Evolutionary conservation across 2,329 filamentous ascomycete species (phyloP), one percentile per base, ranked within the genome.

Genomic region (Cercospora zeae-maydis): DNA sequence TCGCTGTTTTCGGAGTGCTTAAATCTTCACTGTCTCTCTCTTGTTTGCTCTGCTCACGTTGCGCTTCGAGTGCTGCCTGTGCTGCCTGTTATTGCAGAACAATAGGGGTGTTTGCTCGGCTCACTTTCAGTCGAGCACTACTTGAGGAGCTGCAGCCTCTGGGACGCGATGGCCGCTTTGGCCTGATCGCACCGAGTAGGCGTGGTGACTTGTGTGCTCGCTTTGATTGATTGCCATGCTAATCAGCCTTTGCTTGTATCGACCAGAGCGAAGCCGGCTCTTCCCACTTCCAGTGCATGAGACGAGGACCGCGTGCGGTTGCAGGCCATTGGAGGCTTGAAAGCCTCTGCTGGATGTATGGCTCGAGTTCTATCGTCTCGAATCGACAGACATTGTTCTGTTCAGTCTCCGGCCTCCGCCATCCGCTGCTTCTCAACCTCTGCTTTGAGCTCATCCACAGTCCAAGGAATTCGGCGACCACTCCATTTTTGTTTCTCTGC

Each of bases 401-500:
- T 31, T 53, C 49, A 53, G 14, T 21, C 31, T 14, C 16, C 63
- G 42, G 58, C 37, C 31, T 64, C 65, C 19, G 59, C 42, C 6
- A 58, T 58, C 34, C 56, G 37, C 34, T 36, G 53, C 34, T 59
- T 63, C 68, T 82, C 80, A 73, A 92, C 76, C 75, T 90, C 88
- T 4, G 72, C 77, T 60, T 87, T 83, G 10, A 93, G 75, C 33
- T 79, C 80, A 10, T 80, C 79, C 33, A 86, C 80, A 16, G 81
- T 86, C 66, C 91, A 73, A 73, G 84, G 84, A 19, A 91, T 83
- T 3, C 80, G 82, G 39, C 73, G 73, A 4, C 72, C 71, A 1
- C 75, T 71, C 79, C 86, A 83, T 56, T 82, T 83, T 56, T 82
- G 81, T 70, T 77, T 82, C 71, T 90, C 87, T 45, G 81, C 81